Percentiles rank a stretch among this genome's conserved stretches.
phyloP scores from a whole-genome alignment of 257 asterid species.

The Osmanthus fragrans region DNA sequence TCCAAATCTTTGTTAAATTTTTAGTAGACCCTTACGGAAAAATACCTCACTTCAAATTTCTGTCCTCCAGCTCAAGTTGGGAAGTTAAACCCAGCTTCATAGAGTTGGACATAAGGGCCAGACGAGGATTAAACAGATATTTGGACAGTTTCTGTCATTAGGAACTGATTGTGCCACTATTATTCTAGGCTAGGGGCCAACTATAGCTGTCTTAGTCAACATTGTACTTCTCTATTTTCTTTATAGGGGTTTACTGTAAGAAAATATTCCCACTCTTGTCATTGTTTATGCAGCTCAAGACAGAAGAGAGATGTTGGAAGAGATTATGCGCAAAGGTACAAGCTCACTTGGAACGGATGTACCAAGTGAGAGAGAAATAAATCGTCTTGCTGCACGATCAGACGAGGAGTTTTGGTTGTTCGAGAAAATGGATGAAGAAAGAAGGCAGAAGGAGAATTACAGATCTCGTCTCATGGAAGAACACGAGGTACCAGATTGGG shows the following conservation, averaged over 20 bases:
- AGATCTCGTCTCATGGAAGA: constrained; percentile 93
- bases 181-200: no score
- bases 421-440: constrained; percentile 97
- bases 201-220: not conserved
- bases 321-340: constrained; percentile 91
- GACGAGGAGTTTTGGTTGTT: constrained; percentile 93
- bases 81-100: not conserved
- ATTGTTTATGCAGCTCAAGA: constrained; percentile 77
- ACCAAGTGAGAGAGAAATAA: constrained; percentile 96
- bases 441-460: constrained; percentile 82
- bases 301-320: constrained; percentile 88
- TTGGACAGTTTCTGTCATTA: no score
- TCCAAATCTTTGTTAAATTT: not conserved
- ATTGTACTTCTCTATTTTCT: not conserved
- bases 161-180: no score
- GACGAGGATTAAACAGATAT: no score
- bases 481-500: constrained; percentile 99
- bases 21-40: not conserved
- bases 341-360: constrained; percentile 90
- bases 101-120: no score
- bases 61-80: not conserved
- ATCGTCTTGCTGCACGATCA: constrained; percentile 92
- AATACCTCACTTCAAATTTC: not conserved
- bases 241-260: constrained; percentile 1
- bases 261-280: constrained; percentile 5